phyloP scores from a whole-genome alignment of 495 filamentous ascomycete species.

The Aspergillus taichungensis region DNA sequence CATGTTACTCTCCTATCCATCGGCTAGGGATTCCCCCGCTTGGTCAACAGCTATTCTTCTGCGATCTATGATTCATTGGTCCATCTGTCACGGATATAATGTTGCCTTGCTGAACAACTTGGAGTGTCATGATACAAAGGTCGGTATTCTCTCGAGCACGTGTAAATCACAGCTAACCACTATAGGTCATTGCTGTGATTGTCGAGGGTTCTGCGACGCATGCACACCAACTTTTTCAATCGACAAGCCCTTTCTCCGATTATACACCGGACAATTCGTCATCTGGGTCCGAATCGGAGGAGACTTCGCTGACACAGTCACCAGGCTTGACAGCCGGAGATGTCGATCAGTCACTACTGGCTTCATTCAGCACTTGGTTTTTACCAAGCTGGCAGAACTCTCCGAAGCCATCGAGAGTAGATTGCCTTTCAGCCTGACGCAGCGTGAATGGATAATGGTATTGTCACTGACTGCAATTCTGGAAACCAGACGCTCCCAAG shows the following conservation, averaged over 20 bases:
- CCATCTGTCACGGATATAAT: conserved; percentile 42
- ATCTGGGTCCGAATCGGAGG: no score
- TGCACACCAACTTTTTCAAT: not conserved
- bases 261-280: no score
- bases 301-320: no score
- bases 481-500: not conserved
- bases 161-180: not conserved
- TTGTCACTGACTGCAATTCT: conserved; percentile 1
- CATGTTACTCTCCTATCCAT: no score
- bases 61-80: conserved; percentile 40
- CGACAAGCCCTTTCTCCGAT: not conserved
- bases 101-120: conserved; percentile 51
- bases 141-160: conserved; percentile 6
- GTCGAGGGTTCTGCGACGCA: conserved; percentile 25
- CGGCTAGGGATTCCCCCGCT: not conserved
- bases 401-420: not conserved
- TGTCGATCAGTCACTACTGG: no score
- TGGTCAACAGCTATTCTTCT: conserved; percentile 17
- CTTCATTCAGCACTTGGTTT: no score
- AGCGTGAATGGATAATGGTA: conserved; percentile 4
- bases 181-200: conserved; percentile 36
- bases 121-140: conserved; percentile 54
- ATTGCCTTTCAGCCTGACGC: not conserved
- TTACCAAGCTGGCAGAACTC: not conserved
- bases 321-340: no score